Evolutionary conservation across 345 rosid species (phyloP), one percentile per base, ranked within the genome.

Genomic region (Erucastrum elatum): DNA sequence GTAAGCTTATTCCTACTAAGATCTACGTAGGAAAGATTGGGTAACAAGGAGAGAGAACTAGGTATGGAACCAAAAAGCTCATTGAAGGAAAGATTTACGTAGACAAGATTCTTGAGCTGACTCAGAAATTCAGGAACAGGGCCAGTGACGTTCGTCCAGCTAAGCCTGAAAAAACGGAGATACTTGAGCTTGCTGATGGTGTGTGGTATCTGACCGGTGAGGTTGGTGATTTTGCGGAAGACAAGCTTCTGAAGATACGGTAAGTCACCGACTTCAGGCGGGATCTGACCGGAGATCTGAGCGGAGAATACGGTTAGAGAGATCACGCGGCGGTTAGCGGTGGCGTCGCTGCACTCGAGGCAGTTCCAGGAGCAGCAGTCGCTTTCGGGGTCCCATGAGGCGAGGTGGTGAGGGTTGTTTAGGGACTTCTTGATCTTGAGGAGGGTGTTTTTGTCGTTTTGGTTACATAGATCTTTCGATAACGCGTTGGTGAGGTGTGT

Each of bases 301-400:
- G 84, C 93, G 4, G 74, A 31, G 33, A 80, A 80, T 61, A 93
- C 84, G 81, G 74, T 62, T 76, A 91, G 86, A 59, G 86, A 60
- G 59, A 63, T 82, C 77, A 91, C 87, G 26, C 94, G 94, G 84
- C 89, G 56, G 80, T 85, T 88, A 75, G 84, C 81, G 66, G 85
- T 84, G 71, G 86, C 82, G 66, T 63, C 55, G 60, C 87, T 82
- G 73, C 97, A 93, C 11, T 84, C 77, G 17, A 94, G 83, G 17
- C 71, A 64, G 72, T 85, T 75, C 94, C 96, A 94, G 8, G 46
- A 88, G 81, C 97, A 91, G 75, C 98, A 93, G 68, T 90, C 98
- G 1, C 80, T 56, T 63, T 85, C 70, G 0, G 87, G 82, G 4
- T 84, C 34, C 98, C 98, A 91, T 0, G 97, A 84, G 61, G 87